Evolutionary conservation across 345 rosid species (phyloP), one percentile per base, ranked within the genome.

Genomic region (Salix koriyanagi): DNA sequence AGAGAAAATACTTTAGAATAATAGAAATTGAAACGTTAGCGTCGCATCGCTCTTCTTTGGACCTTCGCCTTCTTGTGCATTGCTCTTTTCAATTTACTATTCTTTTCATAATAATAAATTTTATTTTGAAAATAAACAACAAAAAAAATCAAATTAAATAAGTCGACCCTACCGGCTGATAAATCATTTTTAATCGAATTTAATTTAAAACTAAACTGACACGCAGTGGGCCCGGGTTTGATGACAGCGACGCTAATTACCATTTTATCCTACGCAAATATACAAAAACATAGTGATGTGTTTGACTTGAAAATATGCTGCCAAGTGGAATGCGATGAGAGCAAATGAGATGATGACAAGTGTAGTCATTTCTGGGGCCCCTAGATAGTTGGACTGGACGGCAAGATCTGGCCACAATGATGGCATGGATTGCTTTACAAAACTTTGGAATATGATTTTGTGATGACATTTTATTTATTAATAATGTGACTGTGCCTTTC

Each of bases 321-420:
- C 79, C 62, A 74, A 69, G 76, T 83, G 82, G 84, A 77, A 15
- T 52, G 21, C 72, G 44, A 54, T 1, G 52, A 62, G 78, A 62
- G 46, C 54, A 66, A 71, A 37, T 44, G 14, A 26, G 69, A n/a
- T 69, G 67, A n/a, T 30, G 76, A 56, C 79, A 74, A 61, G 72
- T 79, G 75, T 82, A 79, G 81, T 78, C 34, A 39, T 68, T 44
- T 26, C 65, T 75, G 77, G 82, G 69, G 52, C 82, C 76, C 67
- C 42, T 23, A 9, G 78, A 76, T 79, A 44, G 70, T 46, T 75
- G 79, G 81, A 72, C 77, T 18, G 85, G 81, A 74, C 82, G 78
- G 82, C 86, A 74, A 60, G 72, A 78, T 48, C 48, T 58, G 82
- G 65, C 74, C 85, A 46, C 62, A 75, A 77, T 65, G 42, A 84